Evolutionary conservation across 352 stramenopile genomes (phyloP).

Genomic region (Globisporangium viniferum): DNA sequence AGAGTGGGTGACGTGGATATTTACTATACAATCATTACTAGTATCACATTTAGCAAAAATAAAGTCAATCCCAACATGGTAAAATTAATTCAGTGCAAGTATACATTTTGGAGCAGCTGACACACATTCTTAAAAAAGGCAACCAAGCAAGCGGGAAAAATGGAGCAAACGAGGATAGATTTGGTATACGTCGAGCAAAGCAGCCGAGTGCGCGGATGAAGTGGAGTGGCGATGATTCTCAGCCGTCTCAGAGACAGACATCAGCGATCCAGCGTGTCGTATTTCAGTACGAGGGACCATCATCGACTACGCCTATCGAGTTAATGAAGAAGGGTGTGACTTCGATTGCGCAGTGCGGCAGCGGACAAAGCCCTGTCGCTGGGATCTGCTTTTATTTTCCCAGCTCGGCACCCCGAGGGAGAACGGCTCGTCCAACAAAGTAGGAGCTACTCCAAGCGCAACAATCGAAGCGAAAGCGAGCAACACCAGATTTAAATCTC

Average conservation of each 20-base stretch:
- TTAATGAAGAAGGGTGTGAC: neutral
- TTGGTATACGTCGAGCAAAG: neutral
- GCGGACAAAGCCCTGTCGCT: neutral
- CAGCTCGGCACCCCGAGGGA: neutral
- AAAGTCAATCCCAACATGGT: neutral
- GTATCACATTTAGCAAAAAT: neutral
- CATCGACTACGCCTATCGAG: too few species aligned
- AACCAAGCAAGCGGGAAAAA: too few species aligned
- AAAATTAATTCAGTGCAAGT: neutral
- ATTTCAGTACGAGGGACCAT: too few species aligned
- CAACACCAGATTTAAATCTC: neutral
- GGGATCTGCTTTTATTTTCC: neutral
- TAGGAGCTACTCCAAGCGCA: neutral
- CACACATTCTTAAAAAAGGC: neutral
- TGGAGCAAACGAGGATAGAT: neutral
- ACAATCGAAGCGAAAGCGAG: neutral
- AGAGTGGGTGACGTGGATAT: neutral
- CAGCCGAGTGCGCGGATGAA: neutral
- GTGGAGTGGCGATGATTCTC: too few species aligned
- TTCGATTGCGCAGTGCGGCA: neutral
- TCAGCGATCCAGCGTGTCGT: too few species aligned
- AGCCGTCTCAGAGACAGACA: too few species aligned
- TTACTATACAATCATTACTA: neutral
- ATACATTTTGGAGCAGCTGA: neutral
- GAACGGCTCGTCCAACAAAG: neutral